phyloP scores from a whole-genome alignment of 2,329 filamentous ascomycete genomes.

The Fusarium caatingaense region DNA sequence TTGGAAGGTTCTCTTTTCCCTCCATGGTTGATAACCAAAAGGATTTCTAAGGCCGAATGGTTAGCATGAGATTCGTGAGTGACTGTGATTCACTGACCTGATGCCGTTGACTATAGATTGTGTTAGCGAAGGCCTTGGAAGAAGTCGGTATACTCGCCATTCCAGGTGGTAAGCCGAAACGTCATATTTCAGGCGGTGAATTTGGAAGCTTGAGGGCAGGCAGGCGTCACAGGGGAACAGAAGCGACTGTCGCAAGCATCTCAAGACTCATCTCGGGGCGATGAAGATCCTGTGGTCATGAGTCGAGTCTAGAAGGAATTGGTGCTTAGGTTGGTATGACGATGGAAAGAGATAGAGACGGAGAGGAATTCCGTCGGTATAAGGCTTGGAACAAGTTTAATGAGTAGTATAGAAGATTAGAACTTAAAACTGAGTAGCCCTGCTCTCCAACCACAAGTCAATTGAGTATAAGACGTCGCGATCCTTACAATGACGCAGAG shows the following conservation, averaged over 20 bases:
- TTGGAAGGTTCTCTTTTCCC: constrained; percentile 75
- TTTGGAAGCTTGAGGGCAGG: background rate
- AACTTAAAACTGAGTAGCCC: background rate
- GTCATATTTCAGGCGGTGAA: constrained; percentile 63
- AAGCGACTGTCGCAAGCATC: background rate
- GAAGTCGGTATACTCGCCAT: constrained; percentile 65
- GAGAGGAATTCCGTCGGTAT: too few relatives aligned
- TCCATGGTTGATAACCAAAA: constrained; percentile 87
- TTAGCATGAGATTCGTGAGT: constrained; percentile 7
- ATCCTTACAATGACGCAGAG: constrained; percentile 29
- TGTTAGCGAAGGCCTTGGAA: constrained; percentile 3
- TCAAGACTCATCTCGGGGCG: constrained; percentile 16
- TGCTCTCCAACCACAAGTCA: background rate
- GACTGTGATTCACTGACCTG: constrained; percentile 60
- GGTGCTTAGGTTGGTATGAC: background rate
- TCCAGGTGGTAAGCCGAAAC: constrained; percentile 87
- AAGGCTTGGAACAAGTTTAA: fast-evolving
- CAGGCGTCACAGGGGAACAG: background rate
- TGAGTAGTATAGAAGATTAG: background rate
- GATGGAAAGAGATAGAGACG: background rate
- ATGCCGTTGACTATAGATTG: constrained; percentile 77
- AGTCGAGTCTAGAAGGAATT: background rate
- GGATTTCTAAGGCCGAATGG: constrained; percentile 69
- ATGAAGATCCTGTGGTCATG: constrained; percentile 11
- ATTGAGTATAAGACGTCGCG: constrained; percentile 11